Evolutionary conservation across 345 rosid species (phyloP), one percentile per base, ranked within the genome.

Genomic region (Capsella bursapastoris): DNA sequence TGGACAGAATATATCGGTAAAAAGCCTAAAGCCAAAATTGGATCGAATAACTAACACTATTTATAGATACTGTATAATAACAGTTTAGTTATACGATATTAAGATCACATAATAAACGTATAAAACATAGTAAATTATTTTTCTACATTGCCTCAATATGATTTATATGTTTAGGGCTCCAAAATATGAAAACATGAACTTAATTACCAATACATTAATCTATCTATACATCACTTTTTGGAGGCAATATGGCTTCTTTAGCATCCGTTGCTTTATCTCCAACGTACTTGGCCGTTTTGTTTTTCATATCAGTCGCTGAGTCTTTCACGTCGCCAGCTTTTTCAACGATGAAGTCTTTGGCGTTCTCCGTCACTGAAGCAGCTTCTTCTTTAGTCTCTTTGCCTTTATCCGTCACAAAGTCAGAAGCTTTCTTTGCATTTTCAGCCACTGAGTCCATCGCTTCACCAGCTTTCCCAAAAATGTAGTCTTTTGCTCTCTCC

Each of bases 381-480:
- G 65, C n/a, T 76, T 76, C 58, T 0, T 60, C 31, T 27, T 61
- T 69, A 5, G 74, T 69, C 64, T 69, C 74, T 61, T 76, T 69
- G 50, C 74, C 34, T 55, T 53, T 76, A 2, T 62, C 79, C 0
- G 70, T 63, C 65, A 76, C 57, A 69, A n/a, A 76, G 3, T 69
- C 79, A 2, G 74, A 69, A 62, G 70, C 74, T 34, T n/a, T 53
- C 34, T 62, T 7, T 3, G 74, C 74, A 69, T 45, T 62, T 62
- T 76, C 74, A 62, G 79, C 25, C 9, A 69, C 64, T 1, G 11
- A 5, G 51, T 76, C 79, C 40, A 69, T 69, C 3, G 74, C 74
- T 62, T 76, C 74, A 69, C 64, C 41, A 62, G 70, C 74, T 62
- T 62, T 76, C 65, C 47, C 79, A 27, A 47, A 49, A 53, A 69